These are phyloP conservation scores for Colletotrichum tabaci DNA, from an alignment of 2,329 filamentous ascomycete species.

Conservation along the genomic window DNA sequence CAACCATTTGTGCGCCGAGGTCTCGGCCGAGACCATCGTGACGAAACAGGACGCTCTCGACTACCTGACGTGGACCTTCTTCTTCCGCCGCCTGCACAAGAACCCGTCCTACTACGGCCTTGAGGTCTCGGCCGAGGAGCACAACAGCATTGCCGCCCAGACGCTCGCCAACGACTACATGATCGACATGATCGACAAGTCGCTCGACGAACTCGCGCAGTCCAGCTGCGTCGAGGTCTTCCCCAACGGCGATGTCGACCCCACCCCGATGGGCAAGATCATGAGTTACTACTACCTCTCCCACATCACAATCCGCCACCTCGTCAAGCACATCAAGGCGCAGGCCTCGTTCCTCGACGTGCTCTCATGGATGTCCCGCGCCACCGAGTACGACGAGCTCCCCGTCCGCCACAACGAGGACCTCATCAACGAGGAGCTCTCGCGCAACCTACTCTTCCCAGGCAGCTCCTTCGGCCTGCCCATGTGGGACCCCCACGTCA, in stretches of 20 bases:
- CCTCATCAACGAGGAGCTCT: conserved; percentile 92
- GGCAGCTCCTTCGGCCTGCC: conserved; percentile 78
- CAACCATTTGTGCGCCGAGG: conserved; percentile 95
- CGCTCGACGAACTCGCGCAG: conserved; percentile 83
- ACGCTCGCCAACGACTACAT: conserved; percentile 94
- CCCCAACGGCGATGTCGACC: conserved; percentile 89
- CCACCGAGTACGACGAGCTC: conserved; percentile 96
- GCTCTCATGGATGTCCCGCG: conserved; percentile 91
- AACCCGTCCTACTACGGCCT: conserved; percentile 98
- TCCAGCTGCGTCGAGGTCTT: conserved; percentile 89
- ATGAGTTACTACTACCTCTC: conserved; percentile 99
- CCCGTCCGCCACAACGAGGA: conserved; percentile 99
- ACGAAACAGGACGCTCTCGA: conserved; percentile 98
- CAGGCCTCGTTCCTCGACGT: conserved; percentile 85
- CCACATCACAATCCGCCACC: conserved; percentile 91
- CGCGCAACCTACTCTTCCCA: conserved; percentile 80
- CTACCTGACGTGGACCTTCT: conserved; percentile 99
- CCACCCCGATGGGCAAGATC: conserved; percentile 95
- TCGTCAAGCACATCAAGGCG: conserved; percentile 82
- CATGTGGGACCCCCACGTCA: conserved; percentile 99
- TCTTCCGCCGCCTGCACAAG: conserved; percentile 97
- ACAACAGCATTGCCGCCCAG: conserved; percentile 89
- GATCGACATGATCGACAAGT: conserved; percentile 91
- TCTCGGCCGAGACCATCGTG: conserved; percentile 91
- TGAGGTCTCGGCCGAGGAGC: conserved; percentile 92